phyloP scores from a whole-genome alignment of 306 rosid species.

The Vigna trinervia region DNA sequence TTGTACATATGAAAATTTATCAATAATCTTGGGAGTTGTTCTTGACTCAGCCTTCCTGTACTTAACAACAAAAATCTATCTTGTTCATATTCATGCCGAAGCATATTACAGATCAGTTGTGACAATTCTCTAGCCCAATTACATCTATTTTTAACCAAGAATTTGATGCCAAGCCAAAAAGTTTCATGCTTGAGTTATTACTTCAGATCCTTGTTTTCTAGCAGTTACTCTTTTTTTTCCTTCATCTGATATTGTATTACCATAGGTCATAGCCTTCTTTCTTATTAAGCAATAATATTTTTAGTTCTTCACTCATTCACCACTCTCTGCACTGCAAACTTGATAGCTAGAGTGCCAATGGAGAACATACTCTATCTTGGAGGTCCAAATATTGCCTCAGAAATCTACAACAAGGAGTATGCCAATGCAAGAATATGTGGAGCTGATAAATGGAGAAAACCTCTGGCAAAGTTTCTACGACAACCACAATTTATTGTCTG shows the following conservation, averaged over 20 bases:
- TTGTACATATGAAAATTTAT: slow-evolving; percentile 1
- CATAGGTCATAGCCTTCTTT: slow-evolving; percentile 17
- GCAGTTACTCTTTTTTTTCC: slow-evolving; percentile 11
- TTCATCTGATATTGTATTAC: slow-evolving; percentile 19
- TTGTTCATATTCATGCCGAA: background rate
- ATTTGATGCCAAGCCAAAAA: background rate
- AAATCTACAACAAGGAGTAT: slow-evolving; percentile 89
- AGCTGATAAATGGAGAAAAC: slow-evolving; percentile 94
- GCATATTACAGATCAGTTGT: slow-evolving; percentile 4
- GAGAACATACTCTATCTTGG: slow-evolving; percentile 96
- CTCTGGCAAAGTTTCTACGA: slow-evolving; percentile 81
- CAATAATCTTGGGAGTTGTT: background rate
- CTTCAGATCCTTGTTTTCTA: background rate
- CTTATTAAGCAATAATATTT: background rate
- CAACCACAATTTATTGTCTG: slow-evolving; percentile 92
- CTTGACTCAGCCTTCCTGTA: background rate
- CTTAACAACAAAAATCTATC: background rate
- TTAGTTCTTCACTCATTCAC: slow-evolving; percentile 13
- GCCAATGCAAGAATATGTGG: slow-evolving; percentile 99
- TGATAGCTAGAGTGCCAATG: slow-evolving; percentile 77
- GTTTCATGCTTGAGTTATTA: background rate
- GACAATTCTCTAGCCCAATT: background rate
- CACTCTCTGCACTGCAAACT: slow-evolving; percentile 22
- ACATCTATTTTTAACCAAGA: background rate
- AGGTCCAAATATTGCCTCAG: slow-evolving; percentile 95